Conservation (phyloP, 73 alveolate genomes). For the Urostyla sp. region DNA sequence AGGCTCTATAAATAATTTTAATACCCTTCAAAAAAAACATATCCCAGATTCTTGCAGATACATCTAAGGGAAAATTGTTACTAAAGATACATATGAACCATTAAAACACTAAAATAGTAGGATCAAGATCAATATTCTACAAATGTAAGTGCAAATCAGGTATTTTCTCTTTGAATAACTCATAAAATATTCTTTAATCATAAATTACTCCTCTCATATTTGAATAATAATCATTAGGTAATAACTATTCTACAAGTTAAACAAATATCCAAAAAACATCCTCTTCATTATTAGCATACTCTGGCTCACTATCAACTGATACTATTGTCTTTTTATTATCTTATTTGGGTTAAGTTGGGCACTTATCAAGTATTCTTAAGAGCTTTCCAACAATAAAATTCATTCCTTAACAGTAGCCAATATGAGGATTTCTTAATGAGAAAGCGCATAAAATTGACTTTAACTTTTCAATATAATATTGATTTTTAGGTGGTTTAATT, state of each 20-base stretch:
- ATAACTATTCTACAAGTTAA: conserved; percentile 15
- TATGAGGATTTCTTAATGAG: conserved; percentile 33
- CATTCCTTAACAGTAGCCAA: conserved; percentile 55
- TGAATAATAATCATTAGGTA: conserved; percentile 48
- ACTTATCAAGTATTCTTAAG: conserved; percentile 50
- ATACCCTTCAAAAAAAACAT: conserved; percentile 39
- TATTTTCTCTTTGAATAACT: conserved; percentile 20
- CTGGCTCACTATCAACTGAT: too few species aligned
- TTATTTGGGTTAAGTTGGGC: conserved; percentile 44
- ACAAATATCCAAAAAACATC: conserved; percentile 57
- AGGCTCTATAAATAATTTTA: conserved; percentile 20
- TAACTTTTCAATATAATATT: not conserved
- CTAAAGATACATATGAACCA: conserved; percentile 48
- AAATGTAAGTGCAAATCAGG: conserved; percentile 41
- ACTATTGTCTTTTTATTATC: too few species aligned
- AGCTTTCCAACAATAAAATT: conserved; percentile 46
- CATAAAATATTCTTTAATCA: conserved; percentile 40
- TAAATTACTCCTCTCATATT: conserved; percentile 45
- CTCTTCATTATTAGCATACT: conserved; percentile 49
- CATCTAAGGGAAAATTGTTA: conserved; percentile 36
- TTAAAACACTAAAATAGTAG: conserved; percentile 37
- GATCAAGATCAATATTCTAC: conserved; percentile 27
- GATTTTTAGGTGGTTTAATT: not conserved
- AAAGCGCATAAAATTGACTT: conserved; percentile 21
- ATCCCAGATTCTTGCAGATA: conserved; percentile 50